Conservation (phyloP, 352 stramenopile species). For the Globisporangium middletonii region DNA sequence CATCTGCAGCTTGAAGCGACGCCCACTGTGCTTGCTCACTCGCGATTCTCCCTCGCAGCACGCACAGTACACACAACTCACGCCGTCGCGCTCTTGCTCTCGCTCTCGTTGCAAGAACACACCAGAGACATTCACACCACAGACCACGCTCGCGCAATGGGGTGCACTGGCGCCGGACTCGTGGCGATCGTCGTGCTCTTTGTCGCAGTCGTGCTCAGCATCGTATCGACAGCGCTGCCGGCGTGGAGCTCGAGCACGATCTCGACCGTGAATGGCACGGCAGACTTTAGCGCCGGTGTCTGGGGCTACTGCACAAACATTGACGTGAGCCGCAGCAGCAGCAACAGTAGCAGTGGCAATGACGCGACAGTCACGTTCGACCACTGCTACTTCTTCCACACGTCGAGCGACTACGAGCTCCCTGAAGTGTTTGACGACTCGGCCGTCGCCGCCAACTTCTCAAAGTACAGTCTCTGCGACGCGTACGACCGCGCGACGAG, state of each 20-base stretch:
- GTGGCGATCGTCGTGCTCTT: conserved; percentile 56
- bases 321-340: conserved; percentile 21
- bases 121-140: neutral
- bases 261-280: conserved; percentile 22
- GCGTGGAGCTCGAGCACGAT: conserved; percentile 57
- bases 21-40: no score
- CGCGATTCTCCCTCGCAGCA: no score
- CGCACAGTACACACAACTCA: no score
- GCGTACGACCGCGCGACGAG: conserved; percentile 33
- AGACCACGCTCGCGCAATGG: conserved; percentile 36
- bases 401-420: conserved; percentile 45
- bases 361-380: conserved; percentile 40
- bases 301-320: conserved; percentile 67
- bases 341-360: conserved; percentile 2
- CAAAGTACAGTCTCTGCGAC: conserved; percentile 50
- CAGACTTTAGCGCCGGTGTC: conserved; percentile 49
- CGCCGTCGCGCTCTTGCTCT: neutral
- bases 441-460: conserved; percentile 39
- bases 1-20: no score
- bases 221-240: conserved; percentile 54
- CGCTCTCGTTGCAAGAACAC: neutral
- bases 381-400: conserved; percentile 74
- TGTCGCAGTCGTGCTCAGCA: conserved; percentile 46
- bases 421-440: conserved; percentile 19
- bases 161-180: conserved; percentile 43